Percentiles rank a stretch among this genome's conserved stretches.
Conservation (phyloP, 345 rosid species). For the Bretschneidera sinensis region DNA sequence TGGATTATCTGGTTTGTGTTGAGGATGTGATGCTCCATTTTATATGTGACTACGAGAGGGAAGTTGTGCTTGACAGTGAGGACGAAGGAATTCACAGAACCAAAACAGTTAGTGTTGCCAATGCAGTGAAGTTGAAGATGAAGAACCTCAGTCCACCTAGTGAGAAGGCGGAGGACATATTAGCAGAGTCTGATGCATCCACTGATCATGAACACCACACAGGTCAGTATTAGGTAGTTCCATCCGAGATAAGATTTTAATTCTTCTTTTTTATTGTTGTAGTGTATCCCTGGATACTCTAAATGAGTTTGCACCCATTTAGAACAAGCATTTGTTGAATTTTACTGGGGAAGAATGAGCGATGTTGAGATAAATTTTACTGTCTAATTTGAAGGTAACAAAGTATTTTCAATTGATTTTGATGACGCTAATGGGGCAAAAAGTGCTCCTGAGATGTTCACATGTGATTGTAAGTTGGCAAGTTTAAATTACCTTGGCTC, state of each 20-base stretch:
- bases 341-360: background rate
- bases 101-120: background rate
- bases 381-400: constrained; percentile 20
- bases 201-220: constrained; percentile 16
- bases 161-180: constrained; percentile 1
- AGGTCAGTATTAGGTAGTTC: constrained; percentile 21
- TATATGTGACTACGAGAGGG: constrained; percentile 10
- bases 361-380: constrained; percentile 1
- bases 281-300: background rate
- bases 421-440: no score
- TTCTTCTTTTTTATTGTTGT: no score
- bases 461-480: constrained; percentile 9
- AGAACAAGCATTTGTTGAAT: constrained; percentile 4
- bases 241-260: background rate
- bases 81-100: constrained; percentile 33
- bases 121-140: constrained; percentile 6
- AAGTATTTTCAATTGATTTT: constrained; percentile 17
- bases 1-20: constrained; percentile 14
- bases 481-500: constrained; percentile 24
- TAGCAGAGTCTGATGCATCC: constrained; percentile 23
- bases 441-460: background rate
- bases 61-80: constrained; percentile 51
- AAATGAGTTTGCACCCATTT: background rate
- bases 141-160: constrained; percentile 3
- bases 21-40: constrained; percentile 11